Evolutionary conservation across 2,329 filamentous ascomycete species (phyloP).

Genomic region (Trichoderma sp.): DNA sequence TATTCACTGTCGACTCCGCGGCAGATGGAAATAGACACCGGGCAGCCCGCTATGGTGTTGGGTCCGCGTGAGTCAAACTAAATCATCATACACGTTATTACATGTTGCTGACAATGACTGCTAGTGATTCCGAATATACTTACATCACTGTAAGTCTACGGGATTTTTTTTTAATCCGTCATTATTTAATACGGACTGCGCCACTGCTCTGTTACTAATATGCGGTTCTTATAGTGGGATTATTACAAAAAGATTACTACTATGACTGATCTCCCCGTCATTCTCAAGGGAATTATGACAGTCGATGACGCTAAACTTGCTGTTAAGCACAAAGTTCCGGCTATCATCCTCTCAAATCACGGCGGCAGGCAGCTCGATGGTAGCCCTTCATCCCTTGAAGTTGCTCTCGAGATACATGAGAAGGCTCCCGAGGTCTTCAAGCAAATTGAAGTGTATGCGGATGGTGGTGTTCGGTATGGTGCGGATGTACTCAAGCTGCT

Average conservation of each 20-base stretch:
- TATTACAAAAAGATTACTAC: slow-evolving; percentile 36
- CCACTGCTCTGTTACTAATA: neutral
- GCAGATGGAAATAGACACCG: slow-evolving; percentile 41
- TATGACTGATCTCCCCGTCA: slow-evolving; percentile 38
- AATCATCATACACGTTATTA: rapidly evolving
- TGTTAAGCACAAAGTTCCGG: slow-evolving; percentile 31
- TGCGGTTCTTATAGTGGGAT: slow-evolving; percentile 31
- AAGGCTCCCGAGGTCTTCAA: slow-evolving; percentile 40
- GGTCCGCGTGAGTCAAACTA: slow-evolving; percentile 31
- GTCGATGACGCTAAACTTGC: slow-evolving; percentile 38
- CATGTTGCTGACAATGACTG: neutral
- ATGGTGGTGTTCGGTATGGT: slow-evolving; percentile 44
- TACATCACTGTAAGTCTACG: neutral
- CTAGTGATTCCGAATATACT: neutral
- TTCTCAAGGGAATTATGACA: slow-evolving; percentile 41
- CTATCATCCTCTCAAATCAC: slow-evolving; percentile 44
- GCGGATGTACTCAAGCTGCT: slow-evolving; percentile 43
- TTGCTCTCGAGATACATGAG: slow-evolving; percentile 39
- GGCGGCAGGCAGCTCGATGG: slow-evolving; percentile 43
- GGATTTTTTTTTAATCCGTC: no score
- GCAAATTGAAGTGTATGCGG: slow-evolving; percentile 39
- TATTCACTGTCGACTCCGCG: slow-evolving; percentile 41
- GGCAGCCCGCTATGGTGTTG: slow-evolving; percentile 38
- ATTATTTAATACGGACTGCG: rapidly evolving
- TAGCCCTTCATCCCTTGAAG: slow-evolving; percentile 37